phyloP scores from a whole-genome alignment of 164 flowering plant species.

The Dillenia suffruticosa region DNA sequence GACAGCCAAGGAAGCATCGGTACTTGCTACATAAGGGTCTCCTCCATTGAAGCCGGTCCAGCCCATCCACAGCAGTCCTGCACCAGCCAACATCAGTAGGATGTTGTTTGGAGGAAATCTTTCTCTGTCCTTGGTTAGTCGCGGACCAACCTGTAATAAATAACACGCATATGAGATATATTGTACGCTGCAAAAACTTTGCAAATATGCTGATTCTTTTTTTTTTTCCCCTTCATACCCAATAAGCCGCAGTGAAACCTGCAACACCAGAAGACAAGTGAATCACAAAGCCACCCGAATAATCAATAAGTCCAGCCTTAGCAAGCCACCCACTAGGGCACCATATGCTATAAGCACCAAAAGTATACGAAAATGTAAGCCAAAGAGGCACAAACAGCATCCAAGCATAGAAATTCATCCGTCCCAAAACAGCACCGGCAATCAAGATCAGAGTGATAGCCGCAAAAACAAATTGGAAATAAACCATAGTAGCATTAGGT shows the following conservation, averaged over 20 bases:
- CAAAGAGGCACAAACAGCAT: constrained; percentile 35
- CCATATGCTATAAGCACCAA: constrained; percentile 31
- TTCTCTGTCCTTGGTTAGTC: constrained; percentile 24
- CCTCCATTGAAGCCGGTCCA: constrained; percentile 40
- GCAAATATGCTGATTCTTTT: too few relatives aligned
- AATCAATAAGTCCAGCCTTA: constrained; percentile 24
- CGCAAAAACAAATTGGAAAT: constrained; percentile 39
- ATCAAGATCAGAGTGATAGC: constrained; percentile 35
- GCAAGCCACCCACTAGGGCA: constrained; percentile 19
- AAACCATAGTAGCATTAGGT: constrained; percentile 37
- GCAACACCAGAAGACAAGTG: constrained; percentile 35
- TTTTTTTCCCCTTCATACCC: constrained; percentile 22
- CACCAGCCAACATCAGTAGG: constrained; percentile 32
- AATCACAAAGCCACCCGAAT: constrained; percentile 27
- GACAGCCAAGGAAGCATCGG: constrained; percentile 33
- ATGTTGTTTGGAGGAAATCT: constrained; percentile 32
- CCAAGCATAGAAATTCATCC: constrained; percentile 37
- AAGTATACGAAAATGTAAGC: constrained; percentile 32
- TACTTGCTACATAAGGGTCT: constrained; percentile 17
- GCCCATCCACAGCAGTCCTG: constrained; percentile 37
- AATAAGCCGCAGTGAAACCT: constrained; percentile 31
- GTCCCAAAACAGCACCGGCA: constrained; percentile 29
- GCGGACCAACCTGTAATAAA: constrained; percentile 29
- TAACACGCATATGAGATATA: background rate
- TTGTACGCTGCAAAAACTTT: too few relatives aligned